phyloP scores from a whole-genome alignment of 2,329 filamentous ascomycete genomes.

The Gaeumannomyces sp. region DNA sequence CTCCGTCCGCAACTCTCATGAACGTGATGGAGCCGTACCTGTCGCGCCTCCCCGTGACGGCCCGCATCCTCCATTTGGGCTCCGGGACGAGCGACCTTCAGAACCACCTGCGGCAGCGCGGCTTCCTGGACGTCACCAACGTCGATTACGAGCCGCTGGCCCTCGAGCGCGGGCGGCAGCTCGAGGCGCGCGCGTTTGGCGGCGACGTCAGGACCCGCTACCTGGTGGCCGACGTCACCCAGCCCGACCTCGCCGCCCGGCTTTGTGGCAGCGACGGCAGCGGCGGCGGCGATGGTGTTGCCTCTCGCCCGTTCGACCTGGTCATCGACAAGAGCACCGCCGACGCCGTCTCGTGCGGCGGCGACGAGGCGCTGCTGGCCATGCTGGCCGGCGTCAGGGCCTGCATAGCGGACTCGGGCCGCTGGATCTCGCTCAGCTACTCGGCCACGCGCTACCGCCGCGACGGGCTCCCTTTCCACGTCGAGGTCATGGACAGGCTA shows the following conservation, averaged over 20 bases:
- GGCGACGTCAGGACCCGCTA: constrained; percentile 39
- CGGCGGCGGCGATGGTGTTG: no score
- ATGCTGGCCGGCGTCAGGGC: constrained; percentile 33
- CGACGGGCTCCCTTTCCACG: constrained; percentile 32
- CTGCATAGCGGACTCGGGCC: constrained; percentile 23
- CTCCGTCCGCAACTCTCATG: constrained; percentile 35
- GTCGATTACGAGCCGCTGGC: constrained; percentile 45
- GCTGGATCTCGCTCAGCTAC: constrained; percentile 44
- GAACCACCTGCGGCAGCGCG: constrained; percentile 35
- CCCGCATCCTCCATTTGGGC: constrained; percentile 39
- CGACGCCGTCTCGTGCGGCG: constrained; percentile 42
- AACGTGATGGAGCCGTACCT: constrained; percentile 33
- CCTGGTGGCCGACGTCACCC: constrained; percentile 38
- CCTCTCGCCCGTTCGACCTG: constrained; percentile 28
- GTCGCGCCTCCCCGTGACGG: constrained; percentile 17
- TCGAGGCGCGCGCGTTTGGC: constrained; percentile 32
- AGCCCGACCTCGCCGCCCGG: constrained; percentile 21
- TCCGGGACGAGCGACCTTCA: constrained; percentile 45
- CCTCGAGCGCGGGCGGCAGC: constrained; percentile 32
- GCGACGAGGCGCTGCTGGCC: constrained; percentile 27
- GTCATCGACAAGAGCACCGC: constrained; percentile 44
- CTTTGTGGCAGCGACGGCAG: background rate
- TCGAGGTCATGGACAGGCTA: constrained; percentile 35
- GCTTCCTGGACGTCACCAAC: constrained; percentile 39
- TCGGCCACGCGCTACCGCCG: constrained; percentile 35